Conservation (phyloP, 495 filamentous ascomycete species). For the Penicillium waksmanii region DNA sequence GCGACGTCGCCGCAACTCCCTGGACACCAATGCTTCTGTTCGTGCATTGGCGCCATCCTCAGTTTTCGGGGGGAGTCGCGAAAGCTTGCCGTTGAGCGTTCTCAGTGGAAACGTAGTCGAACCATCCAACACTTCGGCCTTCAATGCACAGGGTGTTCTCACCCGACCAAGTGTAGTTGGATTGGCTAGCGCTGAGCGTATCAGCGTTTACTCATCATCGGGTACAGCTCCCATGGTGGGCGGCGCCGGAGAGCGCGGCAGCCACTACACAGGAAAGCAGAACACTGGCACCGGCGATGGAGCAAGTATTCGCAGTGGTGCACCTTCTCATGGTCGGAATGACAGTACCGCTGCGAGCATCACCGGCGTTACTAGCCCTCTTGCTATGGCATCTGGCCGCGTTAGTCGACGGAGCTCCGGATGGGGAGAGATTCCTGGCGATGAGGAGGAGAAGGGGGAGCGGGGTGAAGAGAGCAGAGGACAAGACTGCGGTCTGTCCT, state of each 20-base stretch:
- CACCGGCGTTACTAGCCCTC: conserved; percentile 62
- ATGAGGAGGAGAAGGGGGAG: conserved; percentile 34
- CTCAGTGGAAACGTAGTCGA: conserved; percentile 77
- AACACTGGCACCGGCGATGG: conserved; percentile 63
- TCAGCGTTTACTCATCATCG: conserved; percentile 84
- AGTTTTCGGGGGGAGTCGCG: conserved; percentile 85
- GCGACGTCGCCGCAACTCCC: conserved; percentile 79
- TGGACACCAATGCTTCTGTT: conserved; percentile 95
- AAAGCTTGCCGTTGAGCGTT: conserved; percentile 86
- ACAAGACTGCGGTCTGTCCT: conserved; percentile 15
- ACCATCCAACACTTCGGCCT: conserved; percentile 50
- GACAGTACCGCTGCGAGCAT: conserved; percentile 84
- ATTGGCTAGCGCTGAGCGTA: conserved; percentile 72
- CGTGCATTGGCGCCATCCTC: conserved; percentile 91
- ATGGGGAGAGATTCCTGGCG: conserved; percentile 62
- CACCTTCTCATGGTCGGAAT: conserved; percentile 74
- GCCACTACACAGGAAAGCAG: conserved; percentile 76
- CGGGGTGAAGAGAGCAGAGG: conserved; percentile 22
- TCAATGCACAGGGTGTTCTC: conserved; percentile 52
- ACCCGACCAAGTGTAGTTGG: conserved; percentile 60
- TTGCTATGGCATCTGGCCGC: conserved; percentile 51
- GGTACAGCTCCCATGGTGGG: conserved; percentile 63
- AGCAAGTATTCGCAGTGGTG: conserved; percentile 76
- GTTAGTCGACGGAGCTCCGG: conserved; percentile 65
- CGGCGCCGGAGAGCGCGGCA: conserved; percentile 71